Conservation (phyloP, 108 stramenopile species). For the Discostella stelligeroides region DNA sequence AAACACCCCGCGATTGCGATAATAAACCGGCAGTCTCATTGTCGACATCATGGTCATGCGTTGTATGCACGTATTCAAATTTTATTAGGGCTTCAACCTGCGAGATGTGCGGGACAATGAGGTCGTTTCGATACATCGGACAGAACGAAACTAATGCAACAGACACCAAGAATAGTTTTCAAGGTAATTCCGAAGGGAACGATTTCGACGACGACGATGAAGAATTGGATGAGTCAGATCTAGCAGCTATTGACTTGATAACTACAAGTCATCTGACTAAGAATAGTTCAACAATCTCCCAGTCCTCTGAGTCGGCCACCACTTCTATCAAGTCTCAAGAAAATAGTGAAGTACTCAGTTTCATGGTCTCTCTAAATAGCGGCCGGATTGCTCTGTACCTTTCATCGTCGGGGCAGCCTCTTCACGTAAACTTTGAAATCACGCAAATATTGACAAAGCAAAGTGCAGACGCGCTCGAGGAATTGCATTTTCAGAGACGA, state of each 20-base stretch:
- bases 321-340: too few species aligned
- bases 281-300: too few species aligned
- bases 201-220: too few species aligned
- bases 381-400: slow-evolving; percentile 62
- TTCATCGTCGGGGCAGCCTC: slow-evolving; percentile 30
- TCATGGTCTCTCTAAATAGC: slow-evolving; percentile 66
- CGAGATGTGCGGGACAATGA: slow-evolving; percentile 18
- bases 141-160: background rate
- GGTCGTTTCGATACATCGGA: background rate
- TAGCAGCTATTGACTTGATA: slow-evolving; percentile 12
- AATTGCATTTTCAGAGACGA: slow-evolving; percentile 24
- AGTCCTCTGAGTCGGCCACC: too few species aligned
- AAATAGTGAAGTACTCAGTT: slow-evolving; percentile 47
- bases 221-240: slow-evolving; percentile 8
- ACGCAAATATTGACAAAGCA: slow-evolving; percentile 52
- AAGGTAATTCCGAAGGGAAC: background rate
- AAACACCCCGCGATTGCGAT: too few species aligned
- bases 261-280: slow-evolving; percentile 23
- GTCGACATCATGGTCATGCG: background rate
- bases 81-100: background rate
- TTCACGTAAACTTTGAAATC: slow-evolving; percentile 61
- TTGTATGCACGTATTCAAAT: slow-evolving; percentile 25
- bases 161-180: background rate
- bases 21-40: background rate
- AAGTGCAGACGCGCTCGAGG: slow-evolving; percentile 44